A percentile compares a stretch with the other conserved stretches of the same genome.
These are phyloP conservation scores for Xylariomycetidae sp. DNA, from an alignment of 2,329 filamentous ascomycete genomes.

Conservation along the genomic window DNA sequence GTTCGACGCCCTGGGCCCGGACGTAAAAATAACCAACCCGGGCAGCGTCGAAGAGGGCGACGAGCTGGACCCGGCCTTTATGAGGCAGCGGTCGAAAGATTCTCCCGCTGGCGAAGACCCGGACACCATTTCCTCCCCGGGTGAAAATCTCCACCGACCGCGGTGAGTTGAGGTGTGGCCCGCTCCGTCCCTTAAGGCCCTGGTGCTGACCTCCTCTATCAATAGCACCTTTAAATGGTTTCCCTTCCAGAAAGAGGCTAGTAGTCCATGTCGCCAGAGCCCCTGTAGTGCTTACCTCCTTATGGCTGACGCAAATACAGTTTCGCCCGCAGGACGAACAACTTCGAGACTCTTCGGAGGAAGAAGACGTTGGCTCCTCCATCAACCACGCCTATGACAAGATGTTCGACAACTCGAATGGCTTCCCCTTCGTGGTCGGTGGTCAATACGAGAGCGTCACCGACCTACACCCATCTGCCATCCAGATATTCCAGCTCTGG, in stretches of 20 bases:
- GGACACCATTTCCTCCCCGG: slow-evolving; percentile 23
- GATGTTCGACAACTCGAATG: slow-evolving; percentile 51
- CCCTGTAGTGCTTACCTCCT: slow-evolving; percentile 3
- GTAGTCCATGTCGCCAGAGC: slow-evolving; percentile 1
- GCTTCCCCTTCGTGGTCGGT: slow-evolving; percentile 52
- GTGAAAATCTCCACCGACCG: slow-evolving; percentile 23
- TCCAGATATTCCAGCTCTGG: slow-evolving; percentile 61
- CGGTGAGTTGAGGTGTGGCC: slow-evolving; percentile 13
- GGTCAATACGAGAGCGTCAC: slow-evolving; percentile 37
- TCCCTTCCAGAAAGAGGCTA: slow-evolving; percentile 47
- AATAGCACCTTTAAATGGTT: slow-evolving; percentile 41
- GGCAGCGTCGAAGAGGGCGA: slow-evolving; percentile 44
- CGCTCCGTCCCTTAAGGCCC: slow-evolving; percentile 1
- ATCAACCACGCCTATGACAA: slow-evolving; percentile 54
- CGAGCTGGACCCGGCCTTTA: slow-evolving; percentile 51
- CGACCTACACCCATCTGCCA: slow-evolving; percentile 44
- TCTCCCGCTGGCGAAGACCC: slow-evolving; percentile 41
- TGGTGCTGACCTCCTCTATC: slow-evolving; percentile 7
- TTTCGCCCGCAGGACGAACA: slow-evolving; percentile 45
- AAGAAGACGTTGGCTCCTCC: slow-evolving; percentile 44
- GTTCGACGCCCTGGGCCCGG: slow-evolving; percentile 61
- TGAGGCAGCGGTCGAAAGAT: slow-evolving; percentile 40
- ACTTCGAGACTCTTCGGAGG: slow-evolving; percentile 49
- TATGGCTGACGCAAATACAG: slow-evolving; percentile 31
- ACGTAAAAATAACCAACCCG: slow-evolving; percentile 35